phyloP scores from a whole-genome alignment of 2,329 filamentous ascomycete species.

The Arthrobotrys iridis region DNA sequence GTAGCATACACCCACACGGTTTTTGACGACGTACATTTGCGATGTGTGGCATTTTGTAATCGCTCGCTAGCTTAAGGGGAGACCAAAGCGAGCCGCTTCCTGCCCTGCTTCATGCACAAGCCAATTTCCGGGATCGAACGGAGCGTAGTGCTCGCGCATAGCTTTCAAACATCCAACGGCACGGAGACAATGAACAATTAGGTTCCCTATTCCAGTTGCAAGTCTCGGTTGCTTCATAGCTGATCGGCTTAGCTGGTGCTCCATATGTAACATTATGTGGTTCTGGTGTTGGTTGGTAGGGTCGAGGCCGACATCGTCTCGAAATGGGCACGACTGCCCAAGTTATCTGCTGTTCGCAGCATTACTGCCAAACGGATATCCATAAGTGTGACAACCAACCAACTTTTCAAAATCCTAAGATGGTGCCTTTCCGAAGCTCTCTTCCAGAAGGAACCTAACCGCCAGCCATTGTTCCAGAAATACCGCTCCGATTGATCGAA shows the following conservation, averaged over 20 bases:
- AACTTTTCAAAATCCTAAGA: not conserved
- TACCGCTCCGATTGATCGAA: not conserved
- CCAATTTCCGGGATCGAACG: constrained; percentile 29
- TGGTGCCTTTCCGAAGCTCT: not conserved
- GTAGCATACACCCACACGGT: no score
- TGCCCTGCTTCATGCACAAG: constrained; percentile 10
- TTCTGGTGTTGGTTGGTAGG: no score
- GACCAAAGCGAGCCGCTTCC: constrained; percentile 7
- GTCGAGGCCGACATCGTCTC: not conserved
- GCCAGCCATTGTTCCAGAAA: constrained; percentile 23
- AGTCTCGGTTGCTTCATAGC: not conserved
- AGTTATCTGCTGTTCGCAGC: not conserved
- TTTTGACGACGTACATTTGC: not conserved
- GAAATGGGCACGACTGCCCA: not conserved
- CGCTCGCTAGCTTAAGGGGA: not conserved
- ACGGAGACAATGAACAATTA: constrained; percentile 4
- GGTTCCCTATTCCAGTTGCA: not conserved
- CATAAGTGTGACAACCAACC: constrained; percentile 4
- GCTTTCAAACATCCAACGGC: constrained; percentile 27
- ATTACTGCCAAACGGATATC: not conserved
- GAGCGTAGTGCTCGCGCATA: constrained; percentile 9
- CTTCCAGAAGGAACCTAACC: constrained; percentile 19
- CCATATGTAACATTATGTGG: not conserved
- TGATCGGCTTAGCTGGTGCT: not conserved
- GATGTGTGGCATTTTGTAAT: constrained; percentile 1